Conservation (phyloP, 306 rosid genomes). For the Trifolium pratense region DNA sequence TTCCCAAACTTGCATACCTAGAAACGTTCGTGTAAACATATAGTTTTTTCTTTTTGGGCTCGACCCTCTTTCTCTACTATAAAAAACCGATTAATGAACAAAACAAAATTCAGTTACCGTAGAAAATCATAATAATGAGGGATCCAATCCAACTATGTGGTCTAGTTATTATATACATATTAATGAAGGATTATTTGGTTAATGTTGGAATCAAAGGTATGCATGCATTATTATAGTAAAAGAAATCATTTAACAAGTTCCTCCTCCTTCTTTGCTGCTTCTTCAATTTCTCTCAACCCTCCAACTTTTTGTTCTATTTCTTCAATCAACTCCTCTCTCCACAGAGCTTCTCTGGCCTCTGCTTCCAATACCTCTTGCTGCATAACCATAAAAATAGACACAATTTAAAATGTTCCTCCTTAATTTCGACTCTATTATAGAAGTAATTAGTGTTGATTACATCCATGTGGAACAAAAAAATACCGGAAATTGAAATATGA, state of each 20-base stretch:
- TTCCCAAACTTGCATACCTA: too few species aligned
- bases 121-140: too few species aligned
- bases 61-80: too few species aligned
- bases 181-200: not conserved
- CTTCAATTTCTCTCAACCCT: constrained; percentile 78
- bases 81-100: too few species aligned
- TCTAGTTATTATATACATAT: constrained; percentile 25
- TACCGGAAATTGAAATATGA: not conserved
- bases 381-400: constrained; percentile 19
- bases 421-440: too few species aligned
- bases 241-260: constrained; percentile 45
- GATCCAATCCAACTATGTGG: not conserved
- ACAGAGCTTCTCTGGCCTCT: constrained; percentile 72
- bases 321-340: constrained; percentile 88
- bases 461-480: not conserved
- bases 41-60: too few species aligned
- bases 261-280: constrained; percentile 71
- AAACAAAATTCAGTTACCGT: too few species aligned
- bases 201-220: not conserved
- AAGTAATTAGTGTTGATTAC: not conserved
- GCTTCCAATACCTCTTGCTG: constrained; percentile 90
- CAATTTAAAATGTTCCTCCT: not conserved
- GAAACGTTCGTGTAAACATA: too few species aligned
- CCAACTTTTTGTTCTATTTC: constrained; percentile 89
- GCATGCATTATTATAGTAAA: constrained; percentile 2